Evolutionary conservation across 192 early-diverging fungal genomes (phyloP).

Genomic region (Umbelopsis ramanniana): DNA sequence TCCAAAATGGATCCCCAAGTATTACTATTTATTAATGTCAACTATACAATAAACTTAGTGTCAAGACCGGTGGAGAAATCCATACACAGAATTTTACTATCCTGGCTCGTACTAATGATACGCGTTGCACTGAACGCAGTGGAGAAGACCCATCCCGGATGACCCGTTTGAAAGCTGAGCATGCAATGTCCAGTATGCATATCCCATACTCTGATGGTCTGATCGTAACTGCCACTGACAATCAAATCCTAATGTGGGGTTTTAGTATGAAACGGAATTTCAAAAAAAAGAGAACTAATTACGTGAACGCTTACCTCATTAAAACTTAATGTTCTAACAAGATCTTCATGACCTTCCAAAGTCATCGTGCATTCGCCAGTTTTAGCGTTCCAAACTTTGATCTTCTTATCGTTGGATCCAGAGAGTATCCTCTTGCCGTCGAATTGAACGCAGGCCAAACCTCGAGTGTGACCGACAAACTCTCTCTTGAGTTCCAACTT

Average conservation of each 20-base stretch:
- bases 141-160: constrained; percentile 93
- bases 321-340: constrained; percentile 86
- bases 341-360: constrained; percentile 67
- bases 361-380: constrained; percentile 64
- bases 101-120: constrained; percentile 47
- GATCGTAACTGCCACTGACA: constrained; percentile 91
- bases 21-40: too few relatives aligned
- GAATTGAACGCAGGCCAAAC: constrained; percentile 84
- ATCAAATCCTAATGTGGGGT: constrained; percentile 51
- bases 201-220: constrained; percentile 95
- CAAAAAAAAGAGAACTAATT: constrained; percentile 18
- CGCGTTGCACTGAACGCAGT: constrained; percentile 82
- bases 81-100: constrained; percentile 46
- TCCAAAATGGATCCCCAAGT: too few relatives aligned
- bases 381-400: constrained; percentile 65
- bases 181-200: constrained; percentile 75
- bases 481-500: constrained; percentile 71
- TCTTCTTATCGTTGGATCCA: constrained; percentile 80
- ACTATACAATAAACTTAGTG: constrained; percentile 29
- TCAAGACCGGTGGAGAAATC: constrained; percentile 47
- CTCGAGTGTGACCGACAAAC: constrained; percentile 82
- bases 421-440: constrained; percentile 74
- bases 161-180: constrained; percentile 61
- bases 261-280: background rate
- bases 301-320: constrained; percentile 52